Base-by-base conservation (phyloP, 2,329 filamentous ascomycete genomes). In the Alternaria ventricosa region DNA sequence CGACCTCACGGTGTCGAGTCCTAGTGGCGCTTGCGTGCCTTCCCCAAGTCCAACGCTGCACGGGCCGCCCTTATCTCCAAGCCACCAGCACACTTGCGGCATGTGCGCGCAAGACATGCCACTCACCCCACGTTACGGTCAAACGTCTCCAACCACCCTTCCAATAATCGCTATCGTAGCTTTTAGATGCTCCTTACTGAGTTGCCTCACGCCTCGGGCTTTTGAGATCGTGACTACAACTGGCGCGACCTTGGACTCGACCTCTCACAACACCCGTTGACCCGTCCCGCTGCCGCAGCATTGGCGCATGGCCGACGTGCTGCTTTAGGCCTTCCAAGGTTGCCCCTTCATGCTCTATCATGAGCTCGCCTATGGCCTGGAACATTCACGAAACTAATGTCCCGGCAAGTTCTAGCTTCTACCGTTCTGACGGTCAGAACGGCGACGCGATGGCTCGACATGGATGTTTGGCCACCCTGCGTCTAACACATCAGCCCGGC, bases 61-160 rank as follows among this genome's bases (percentile, higher is more conserved):
- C 53, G 63, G 55, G 23, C 45, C 45, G 51, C 41, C 53, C 49
- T 63, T 61, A 63, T 60, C 57, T 18, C 36, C 12, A 50, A 22
- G 44, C 56, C 46, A 60, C 47, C 59, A 49, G 33, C 18, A 23
- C 49, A 43, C 36, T 58, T 55, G 49, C 55, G 61, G 64, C 61
- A 66, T 66, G 64, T 66, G 60, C 61, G 36, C 54, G 59, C 59
- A 56, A 55, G 50, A 49, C 58, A 27, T 55, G 53, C 47, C 47
- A 30, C 28, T 18, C 45, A 47, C 57, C 57, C 55, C 55, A 51
- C 55, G 46, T 49, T 30, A 30, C 3, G 27, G 18, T 43, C 54
- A 43, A 18, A 56, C 54, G 41, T 51, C 18, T 56, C 53, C 44
- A 50, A 56, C 51, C 25, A 23, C 18, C 27, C 57, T 55, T 36